Evolutionary conservation across 495 filamentous ascomycete genomes (phyloP).

Genomic region (Cudoniella acicularis): DNA sequence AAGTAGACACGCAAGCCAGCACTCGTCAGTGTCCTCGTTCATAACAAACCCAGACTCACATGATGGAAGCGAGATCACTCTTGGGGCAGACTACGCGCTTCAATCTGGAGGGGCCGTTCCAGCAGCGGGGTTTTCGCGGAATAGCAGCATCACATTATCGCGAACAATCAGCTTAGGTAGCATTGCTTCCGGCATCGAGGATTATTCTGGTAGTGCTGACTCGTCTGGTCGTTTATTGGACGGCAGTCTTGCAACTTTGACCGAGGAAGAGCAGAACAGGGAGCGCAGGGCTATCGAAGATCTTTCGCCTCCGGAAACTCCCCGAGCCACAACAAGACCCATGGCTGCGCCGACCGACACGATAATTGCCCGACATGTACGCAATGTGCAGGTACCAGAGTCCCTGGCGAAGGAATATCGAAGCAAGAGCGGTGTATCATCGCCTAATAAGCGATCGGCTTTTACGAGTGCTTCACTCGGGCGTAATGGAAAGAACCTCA

Average conservation of each 20-base stretch:
- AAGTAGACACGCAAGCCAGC: constrained; percentile 70
- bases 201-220: constrained; percentile 39
- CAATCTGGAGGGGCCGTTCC: constrained; percentile 78
- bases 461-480: constrained; percentile 43
- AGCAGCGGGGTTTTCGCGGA: constrained; percentile 47
- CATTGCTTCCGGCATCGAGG: constrained; percentile 88
- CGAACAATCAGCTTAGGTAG: constrained; percentile 88
- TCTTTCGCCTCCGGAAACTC: constrained; percentile 34
- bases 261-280: constrained; percentile 50
- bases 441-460: constrained; percentile 48
- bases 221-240: constrained; percentile 36
- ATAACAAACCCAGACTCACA: constrained; percentile 54
- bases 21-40: constrained; percentile 73
- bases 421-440: constrained; percentile 48
- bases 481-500: constrained; percentile 75
- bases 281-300: constrained; percentile 13
- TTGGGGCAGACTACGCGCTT: constrained; percentile 81
- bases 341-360: constrained; percentile 74
- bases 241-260: constrained; percentile 54
- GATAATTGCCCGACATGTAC: constrained; percentile 79
- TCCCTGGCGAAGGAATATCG: constrained; percentile 83
- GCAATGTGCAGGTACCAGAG: constrained; percentile 85
- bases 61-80: constrained; percentile 62
- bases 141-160: constrained; percentile 56
- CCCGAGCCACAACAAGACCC: constrained; percentile 45